A percentile compares a stretch with the other conserved stretches of the same genome.
Conservation (phyloP, 345 rosid genomes). For the Dipteronia dyeriana region DNA sequence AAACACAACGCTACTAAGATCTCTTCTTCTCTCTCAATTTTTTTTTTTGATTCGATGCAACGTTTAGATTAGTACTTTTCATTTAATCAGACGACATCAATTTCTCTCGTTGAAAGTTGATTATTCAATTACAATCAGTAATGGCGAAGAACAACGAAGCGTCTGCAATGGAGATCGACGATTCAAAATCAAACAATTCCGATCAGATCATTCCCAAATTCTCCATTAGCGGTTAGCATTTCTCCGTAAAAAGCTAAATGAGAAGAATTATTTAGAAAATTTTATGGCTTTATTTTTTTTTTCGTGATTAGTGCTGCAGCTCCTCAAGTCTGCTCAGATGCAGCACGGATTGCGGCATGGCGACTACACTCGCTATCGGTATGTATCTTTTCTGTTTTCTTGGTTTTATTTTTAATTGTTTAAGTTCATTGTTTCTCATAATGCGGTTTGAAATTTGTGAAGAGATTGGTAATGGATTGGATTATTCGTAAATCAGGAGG, state of each 20-base stretch:
- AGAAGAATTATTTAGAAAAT: not conserved
- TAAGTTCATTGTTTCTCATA: not conserved
- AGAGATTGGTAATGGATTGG: conserved; percentile 17
- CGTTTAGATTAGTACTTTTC: not conserved
- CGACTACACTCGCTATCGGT: conserved; percentile 93
- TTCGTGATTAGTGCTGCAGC: conserved; percentile 64
- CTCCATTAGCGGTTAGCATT: conserved; percentile 69
- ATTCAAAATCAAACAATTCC: conserved; percentile 44
- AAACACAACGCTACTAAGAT: not conserved
- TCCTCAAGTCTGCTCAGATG: conserved; percentile 88
- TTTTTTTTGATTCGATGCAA: not conserved
- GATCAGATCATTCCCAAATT: conserved; percentile 68
- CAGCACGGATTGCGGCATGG: conserved; percentile 98
- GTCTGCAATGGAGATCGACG: conserved; percentile 78
- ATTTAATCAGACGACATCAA: not conserved
- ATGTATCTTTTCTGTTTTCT: not conserved
- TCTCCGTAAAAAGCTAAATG: not conserved
- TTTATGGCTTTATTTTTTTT: conserved; percentile 1
- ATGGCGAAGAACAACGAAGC: conserved; percentile 48
- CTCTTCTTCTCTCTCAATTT: not conserved
- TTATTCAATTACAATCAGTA: not conserved
- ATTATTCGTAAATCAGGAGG: conserved; percentile 57
- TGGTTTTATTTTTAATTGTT: not conserved
- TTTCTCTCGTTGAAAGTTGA: conserved; percentile 14
- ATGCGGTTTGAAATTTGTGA: not conserved